Conservation (phyloP, 306 rosid species). For the Cicer pinnatifidum region DNA sequence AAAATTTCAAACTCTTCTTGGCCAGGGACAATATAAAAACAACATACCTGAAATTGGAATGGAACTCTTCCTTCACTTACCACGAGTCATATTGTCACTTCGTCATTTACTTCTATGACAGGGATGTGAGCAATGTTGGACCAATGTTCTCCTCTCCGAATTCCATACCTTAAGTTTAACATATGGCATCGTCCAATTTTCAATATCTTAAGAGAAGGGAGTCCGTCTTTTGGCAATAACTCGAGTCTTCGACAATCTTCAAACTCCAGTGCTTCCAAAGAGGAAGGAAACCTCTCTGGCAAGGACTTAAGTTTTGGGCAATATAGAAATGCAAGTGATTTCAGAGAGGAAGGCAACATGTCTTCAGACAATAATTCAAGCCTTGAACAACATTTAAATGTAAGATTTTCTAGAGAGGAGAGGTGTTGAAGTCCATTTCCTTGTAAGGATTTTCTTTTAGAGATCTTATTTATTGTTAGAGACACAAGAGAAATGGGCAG, state of each 20-base stretch:
- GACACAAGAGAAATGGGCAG: conserved; percentile 30
- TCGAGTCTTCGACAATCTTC: background rate
- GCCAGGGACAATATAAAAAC: background rate
- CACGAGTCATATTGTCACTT: background rate
- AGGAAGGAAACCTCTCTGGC: conserved; percentile 3
- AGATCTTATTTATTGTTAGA: background rate
- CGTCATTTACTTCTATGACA: background rate
- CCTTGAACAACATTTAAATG: background rate
- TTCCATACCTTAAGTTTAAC: background rate
- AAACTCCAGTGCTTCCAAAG: background rate
- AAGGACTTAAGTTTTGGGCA: conserved; percentile 21
- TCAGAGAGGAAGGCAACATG: conserved; percentile 2
- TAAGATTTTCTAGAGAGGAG: background rate
- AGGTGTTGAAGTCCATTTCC: conserved; percentile 2
- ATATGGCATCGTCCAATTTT: background rate
- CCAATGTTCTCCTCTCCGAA: background rate
- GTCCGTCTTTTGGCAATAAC: background rate
- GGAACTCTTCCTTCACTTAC: background rate
- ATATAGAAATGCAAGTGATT: background rate
- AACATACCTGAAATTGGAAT: background rate
- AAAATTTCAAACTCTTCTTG: background rate
- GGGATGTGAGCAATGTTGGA: conserved; percentile 25
- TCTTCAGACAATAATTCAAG: background rate
- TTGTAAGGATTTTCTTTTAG: background rate
- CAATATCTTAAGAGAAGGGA: conserved; percentile 7